phyloP scores from a whole-genome alignment of 768 basidiomycete species.

The Kwoniella pini region DNA sequence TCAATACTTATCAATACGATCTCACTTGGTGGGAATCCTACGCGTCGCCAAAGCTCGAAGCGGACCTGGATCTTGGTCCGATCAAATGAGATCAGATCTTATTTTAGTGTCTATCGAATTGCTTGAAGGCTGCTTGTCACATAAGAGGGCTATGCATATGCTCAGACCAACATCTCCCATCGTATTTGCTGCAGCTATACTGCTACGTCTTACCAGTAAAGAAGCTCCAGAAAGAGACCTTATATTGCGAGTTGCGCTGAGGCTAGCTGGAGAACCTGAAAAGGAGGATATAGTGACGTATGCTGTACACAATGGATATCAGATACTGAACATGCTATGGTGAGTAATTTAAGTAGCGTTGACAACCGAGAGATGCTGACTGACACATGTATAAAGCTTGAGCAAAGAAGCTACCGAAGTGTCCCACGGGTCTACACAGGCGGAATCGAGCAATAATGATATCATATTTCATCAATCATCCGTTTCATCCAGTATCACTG shows the following conservation, averaged over 20 bases:
- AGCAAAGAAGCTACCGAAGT: constrained; percentile 7
- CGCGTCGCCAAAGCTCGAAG: constrained; percentile 11
- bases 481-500: neutral
- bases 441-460: neutral
- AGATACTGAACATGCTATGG: constrained; percentile 22
- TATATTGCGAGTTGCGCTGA: constrained; percentile 10
- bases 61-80: constrained; percentile 6
- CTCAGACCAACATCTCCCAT: constrained; percentile 13
- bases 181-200: constrained; percentile 11
- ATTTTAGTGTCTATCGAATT: constrained; percentile 6
- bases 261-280: constrained; percentile 13
- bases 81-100: constrained; percentile 9
- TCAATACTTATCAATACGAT: constrained; percentile 7
- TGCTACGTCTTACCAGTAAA: constrained; percentile 4
- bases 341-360: neutral
- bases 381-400: neutral
- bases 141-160: constrained; percentile 18
- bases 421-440: neutral
- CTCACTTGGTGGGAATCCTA: constrained; percentile 11
- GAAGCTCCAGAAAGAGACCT: constrained; percentile 6
- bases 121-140: constrained; percentile 5
- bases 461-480: neutral
- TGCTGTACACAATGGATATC: constrained; percentile 17
- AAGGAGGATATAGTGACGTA: constrained; percentile 10
- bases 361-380: neutral